Conservation (phyloP, 2,329 filamentous ascomycete genomes). For the Plectosphaerella plurivora region DNA sequence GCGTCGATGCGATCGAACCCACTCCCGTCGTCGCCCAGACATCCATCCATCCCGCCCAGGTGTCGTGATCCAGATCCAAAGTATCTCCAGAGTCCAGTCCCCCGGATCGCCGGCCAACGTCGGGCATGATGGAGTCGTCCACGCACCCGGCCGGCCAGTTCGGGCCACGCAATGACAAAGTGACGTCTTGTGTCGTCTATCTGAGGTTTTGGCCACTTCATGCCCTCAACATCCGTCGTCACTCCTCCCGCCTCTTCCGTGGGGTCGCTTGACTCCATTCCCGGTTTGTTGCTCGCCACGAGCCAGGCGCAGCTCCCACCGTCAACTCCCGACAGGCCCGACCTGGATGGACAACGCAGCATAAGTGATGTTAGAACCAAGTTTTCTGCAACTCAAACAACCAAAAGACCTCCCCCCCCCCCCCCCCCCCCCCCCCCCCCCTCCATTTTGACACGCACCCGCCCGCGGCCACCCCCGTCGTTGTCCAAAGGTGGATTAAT, state of each 20-base stretch:
- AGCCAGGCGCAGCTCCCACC: background rate
- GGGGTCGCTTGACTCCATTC: background rate
- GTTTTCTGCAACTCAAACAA: background rate
- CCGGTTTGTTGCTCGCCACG: background rate
- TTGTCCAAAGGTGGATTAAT: background rate
- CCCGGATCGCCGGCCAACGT: too few species aligned
- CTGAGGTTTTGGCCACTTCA: background rate
- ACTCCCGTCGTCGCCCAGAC: background rate
- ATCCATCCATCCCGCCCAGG: too few species aligned
- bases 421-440: too few species aligned
- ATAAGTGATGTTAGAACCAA: background rate
- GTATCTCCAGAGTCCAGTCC: too few species aligned
- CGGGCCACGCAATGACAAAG: too few species aligned
- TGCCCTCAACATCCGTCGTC: background rate
- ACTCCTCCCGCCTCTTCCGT: background rate
- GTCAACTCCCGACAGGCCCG: background rate
- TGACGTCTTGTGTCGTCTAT: background rate
- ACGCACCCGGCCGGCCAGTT: too few species aligned
- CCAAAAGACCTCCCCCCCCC: too few species aligned
- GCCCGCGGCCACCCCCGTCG: background rate
- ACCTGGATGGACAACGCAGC: background rate
- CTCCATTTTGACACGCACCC: too few species aligned
- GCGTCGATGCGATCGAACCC: background rate
- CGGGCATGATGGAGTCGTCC: too few species aligned
- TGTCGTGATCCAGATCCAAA: too few species aligned